phyloP scores from a whole-genome alignment of 345 rosid genomes.

The Pugionium cornutum region DNA sequence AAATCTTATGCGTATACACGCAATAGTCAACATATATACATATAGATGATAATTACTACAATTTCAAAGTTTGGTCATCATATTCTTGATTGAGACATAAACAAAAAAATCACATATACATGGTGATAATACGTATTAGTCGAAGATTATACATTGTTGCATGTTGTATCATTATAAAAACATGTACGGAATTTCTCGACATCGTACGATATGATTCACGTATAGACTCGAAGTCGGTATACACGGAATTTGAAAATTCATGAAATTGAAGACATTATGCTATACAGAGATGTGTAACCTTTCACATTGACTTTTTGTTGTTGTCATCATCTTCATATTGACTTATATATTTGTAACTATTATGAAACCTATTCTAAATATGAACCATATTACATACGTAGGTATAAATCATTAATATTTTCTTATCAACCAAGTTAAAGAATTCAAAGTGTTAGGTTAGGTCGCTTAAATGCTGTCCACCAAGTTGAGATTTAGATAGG shows the following conservation, averaged over 20 bases:
- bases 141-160: too few relatives aligned
- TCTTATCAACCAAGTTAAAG: slow-evolving; percentile 40
- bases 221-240: slow-evolving; percentile 24
- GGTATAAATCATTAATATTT: slow-evolving; percentile 6
- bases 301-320: slow-evolving; percentile 27
- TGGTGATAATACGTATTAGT: too few relatives aligned
- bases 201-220: slow-evolving; percentile 21
- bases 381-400: slow-evolving; percentile 3
- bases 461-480: slow-evolving; percentile 27
- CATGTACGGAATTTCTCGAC: slow-evolving; percentile 15
- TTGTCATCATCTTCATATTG: too few relatives aligned
- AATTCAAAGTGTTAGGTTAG: slow-evolving; percentile 31
- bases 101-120: too few relatives aligned
- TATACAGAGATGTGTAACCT: slow-evolving; percentile 24
- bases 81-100: too few relatives aligned
- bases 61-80: too few relatives aligned
- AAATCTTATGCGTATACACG: too few relatives aligned
- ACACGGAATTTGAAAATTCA: background rate
- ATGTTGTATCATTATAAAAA: background rate
- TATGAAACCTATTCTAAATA: slow-evolving; percentile 8
- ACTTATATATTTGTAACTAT: slow-evolving; percentile 7
- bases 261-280: slow-evolving; percentile 10
- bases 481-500: slow-evolving; percentile 35
- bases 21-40: too few relatives aligned
- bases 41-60: too few relatives aligned